These are phyloP conservation scores for Dactylonectria estremocensis DNA, from an alignment of 2,329 filamentous ascomycete species.

Conservation along the genomic window DNA sequence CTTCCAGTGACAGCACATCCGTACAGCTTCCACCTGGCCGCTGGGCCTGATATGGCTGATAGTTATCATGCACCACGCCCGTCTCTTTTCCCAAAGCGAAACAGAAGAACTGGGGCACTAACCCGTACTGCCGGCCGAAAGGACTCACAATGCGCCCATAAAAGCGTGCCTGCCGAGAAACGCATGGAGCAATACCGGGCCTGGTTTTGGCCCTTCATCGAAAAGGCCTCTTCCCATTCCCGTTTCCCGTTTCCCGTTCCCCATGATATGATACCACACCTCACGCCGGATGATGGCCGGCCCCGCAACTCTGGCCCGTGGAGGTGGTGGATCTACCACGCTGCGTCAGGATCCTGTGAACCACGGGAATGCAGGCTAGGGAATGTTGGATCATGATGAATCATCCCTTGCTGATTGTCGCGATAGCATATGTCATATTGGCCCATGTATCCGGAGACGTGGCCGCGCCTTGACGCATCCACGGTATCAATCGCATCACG, in stretches of 20 bases:
- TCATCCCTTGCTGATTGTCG: background rate
- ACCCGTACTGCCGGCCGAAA: conserved; percentile 4
- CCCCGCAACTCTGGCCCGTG: conserved; percentile 19
- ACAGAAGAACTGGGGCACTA: conserved; percentile 11
- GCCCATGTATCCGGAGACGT: background rate
- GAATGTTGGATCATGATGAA: background rate
- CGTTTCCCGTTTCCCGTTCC: background rate
- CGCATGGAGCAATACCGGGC: background rate
- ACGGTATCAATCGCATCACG: conserved; percentile 9
- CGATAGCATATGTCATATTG: background rate
- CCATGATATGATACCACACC: background rate
- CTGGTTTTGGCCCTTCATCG: conserved; percentile 20
- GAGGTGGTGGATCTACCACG: conserved; percentile 25
- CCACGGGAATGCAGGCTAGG: background rate
- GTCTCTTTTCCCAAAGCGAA: conserved; percentile 10
- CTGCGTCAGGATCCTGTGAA: conserved; percentile 11
- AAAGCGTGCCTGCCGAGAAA: background rate
- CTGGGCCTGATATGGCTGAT: conserved; percentile 3
- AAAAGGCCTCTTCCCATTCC: background rate
- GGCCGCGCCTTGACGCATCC: conserved; percentile 6
- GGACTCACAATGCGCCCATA: conserved; percentile 6
- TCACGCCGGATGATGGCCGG: conserved; percentile 12
- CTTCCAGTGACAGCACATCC: conserved; percentile 1
- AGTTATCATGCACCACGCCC: background rate
- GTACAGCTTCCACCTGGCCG: conserved; percentile 1